Conservation (phyloP, 2,329 filamentous ascomycete genomes). For the Fusarium albosuccineum region DNA sequence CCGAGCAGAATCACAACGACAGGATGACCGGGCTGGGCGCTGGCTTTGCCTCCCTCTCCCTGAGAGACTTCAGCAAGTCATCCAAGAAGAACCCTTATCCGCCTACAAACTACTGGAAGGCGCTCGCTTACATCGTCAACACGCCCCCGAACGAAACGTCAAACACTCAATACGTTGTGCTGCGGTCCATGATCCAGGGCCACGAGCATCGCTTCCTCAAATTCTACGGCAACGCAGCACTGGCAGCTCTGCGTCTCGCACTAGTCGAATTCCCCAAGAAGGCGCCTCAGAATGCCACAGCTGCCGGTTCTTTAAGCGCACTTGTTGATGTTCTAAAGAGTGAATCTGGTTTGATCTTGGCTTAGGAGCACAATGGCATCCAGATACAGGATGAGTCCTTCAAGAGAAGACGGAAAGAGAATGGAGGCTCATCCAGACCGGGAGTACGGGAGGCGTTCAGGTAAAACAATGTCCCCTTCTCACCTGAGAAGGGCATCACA, state of each 20-base stretch:
- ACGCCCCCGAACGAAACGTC: constrained; percentile 76
- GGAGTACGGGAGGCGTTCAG: constrained; percentile 32
- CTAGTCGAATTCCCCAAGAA: constrained; percentile 79
- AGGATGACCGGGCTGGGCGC: constrained; percentile 86
- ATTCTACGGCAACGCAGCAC: constrained; percentile 83
- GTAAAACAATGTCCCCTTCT: constrained; percentile 14
- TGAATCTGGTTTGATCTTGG: constrained; percentile 63
- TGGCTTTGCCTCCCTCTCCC: constrained; percentile 84
- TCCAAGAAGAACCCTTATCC: constrained; percentile 80
- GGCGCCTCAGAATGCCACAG: constrained; percentile 61
- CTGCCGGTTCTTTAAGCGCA: constrained; percentile 65
- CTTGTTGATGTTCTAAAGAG: constrained; percentile 66
- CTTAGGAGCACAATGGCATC: constrained; percentile 40
- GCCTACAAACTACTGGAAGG: constrained; percentile 84
- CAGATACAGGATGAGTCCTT: not conserved
- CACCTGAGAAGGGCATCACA: constrained; percentile 13
- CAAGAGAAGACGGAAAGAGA: constrained; percentile 3
- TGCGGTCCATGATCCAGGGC: constrained; percentile 78
- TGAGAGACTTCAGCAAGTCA: constrained; percentile 83
- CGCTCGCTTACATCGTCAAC: constrained; percentile 81
- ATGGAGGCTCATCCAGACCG: constrained; percentile 9
- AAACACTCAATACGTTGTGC: constrained; percentile 79
- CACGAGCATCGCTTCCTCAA: constrained; percentile 81
- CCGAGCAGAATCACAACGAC: constrained; percentile 81
- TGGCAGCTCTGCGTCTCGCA: constrained; percentile 77